Conservation (phyloP, 306 rosid genomes). For the Dalbergia cochinchinensis region DNA sequence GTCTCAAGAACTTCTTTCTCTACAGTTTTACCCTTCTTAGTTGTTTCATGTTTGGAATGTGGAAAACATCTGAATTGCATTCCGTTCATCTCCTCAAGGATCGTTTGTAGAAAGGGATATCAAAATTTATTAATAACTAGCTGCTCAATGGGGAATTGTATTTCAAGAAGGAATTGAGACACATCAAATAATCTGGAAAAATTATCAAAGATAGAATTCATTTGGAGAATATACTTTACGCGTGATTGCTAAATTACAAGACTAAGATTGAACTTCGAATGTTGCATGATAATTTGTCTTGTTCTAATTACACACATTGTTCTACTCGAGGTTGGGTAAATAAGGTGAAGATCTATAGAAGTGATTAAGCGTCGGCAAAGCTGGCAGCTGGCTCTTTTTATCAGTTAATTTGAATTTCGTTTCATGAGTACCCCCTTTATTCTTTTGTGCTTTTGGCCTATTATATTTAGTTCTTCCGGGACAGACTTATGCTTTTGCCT, state of each 20-base stretch:
- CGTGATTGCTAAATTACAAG: not conserved
- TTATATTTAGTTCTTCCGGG: not conserved
- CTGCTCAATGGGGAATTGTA: not conserved
- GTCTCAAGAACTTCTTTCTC: not conserved
- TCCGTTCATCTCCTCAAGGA: not conserved
- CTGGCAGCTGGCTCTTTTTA: not conserved
- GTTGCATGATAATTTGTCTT: too few species aligned
- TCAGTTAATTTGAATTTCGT: not conserved
- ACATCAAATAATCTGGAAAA: constrained; percentile 4
- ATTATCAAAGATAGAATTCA: not conserved
- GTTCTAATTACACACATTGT: too few species aligned
- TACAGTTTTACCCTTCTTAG: not conserved
- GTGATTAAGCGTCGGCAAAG: constrained; percentile 30
- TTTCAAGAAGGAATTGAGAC: not conserved
- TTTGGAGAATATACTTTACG: not conserved
- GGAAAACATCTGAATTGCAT: not conserved
- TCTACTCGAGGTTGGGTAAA: too few species aligned
- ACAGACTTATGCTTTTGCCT: not conserved
- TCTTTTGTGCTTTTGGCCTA: not conserved
- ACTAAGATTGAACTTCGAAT: not conserved
- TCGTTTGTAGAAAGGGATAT: not conserved
- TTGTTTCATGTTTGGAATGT: constrained; percentile 13
- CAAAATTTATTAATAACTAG: not conserved
- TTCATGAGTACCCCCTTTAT: too few species aligned
- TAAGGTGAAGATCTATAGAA: not conserved